A percentile compares a stretch with the other conserved stretches of the same genome.
Evolutionary conservation across 768 basidiomycete genomes (phyloP).

Genomic region (Hortiboletus campestris): DNA sequence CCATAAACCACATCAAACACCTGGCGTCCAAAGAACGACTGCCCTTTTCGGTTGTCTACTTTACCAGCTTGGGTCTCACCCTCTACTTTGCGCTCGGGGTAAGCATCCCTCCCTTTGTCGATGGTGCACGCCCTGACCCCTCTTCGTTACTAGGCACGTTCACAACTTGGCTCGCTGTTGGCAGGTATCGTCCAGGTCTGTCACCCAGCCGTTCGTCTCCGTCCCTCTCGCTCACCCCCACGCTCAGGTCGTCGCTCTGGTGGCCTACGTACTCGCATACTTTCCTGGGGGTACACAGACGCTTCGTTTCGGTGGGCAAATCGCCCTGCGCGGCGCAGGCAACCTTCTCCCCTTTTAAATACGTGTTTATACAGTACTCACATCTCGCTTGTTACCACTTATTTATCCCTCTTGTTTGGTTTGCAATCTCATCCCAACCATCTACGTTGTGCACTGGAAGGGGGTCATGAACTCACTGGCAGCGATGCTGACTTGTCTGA

Average conservation of each 20-base stretch:
- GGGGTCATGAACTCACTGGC: no score
- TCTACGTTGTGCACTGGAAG: neutral
- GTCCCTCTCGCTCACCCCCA: neutral
- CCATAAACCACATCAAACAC: slow-evolving; percentile 90
- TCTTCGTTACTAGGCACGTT: slow-evolving; percentile 54
- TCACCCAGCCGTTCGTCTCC: neutral
- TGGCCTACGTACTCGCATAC: slow-evolving; percentile 90
- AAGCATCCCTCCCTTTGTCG: neutral
- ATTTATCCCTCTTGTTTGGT: neutral
- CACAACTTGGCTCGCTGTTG: slow-evolving; percentile 83
- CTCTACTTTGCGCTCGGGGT: slow-evolving; percentile 92
- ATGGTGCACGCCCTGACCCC: neutral
- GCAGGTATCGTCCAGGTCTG: slow-evolving; percentile 78
- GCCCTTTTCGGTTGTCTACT: slow-evolving; percentile 81
- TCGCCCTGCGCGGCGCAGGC: slow-evolving; percentile 82
- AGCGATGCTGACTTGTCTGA: no score
- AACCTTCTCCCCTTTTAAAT: slow-evolving; percentile 74
- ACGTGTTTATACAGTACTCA: neutral
- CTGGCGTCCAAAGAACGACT: slow-evolving; percentile 77
- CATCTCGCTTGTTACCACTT: neutral
- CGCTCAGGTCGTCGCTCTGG: slow-evolving; percentile 69
- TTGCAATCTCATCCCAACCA: neutral
- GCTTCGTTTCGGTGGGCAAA: slow-evolving; percentile 72
- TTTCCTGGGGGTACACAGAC: slow-evolving; percentile 91
- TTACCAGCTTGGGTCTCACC: slow-evolving; percentile 79